A percentile compares a stretch with the other conserved stretches of the same genome.
phyloP scores from a whole-genome alignment of 345 rosid genomes.

The Eucalyptus brandiana region DNA sequence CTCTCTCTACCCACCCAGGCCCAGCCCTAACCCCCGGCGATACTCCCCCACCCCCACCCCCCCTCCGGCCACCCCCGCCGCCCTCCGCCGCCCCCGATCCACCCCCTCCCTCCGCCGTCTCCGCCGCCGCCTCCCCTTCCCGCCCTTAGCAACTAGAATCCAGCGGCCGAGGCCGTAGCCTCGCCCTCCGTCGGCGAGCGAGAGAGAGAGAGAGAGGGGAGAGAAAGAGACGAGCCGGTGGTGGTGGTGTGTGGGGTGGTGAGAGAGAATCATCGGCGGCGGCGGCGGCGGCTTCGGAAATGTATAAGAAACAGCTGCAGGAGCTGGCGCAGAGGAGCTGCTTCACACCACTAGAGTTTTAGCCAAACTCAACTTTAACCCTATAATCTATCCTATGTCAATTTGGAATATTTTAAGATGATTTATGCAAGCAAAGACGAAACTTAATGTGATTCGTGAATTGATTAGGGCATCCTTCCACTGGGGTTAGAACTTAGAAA shows the following conservation, averaged over 20 bases:
- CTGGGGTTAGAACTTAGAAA: background rate
- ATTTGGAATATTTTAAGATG: too few species aligned
- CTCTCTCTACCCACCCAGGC: too few species aligned
- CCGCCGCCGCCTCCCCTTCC: too few species aligned
- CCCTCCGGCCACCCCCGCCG: background rate
- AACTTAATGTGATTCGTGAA: background rate
- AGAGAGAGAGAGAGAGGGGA: background rate
- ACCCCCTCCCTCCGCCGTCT: background rate
- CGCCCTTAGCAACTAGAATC: background rate
- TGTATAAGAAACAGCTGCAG: conserved; percentile 99
- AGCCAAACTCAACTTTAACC: background rate
- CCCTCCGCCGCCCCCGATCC: background rate
- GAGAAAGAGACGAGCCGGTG: background rate
- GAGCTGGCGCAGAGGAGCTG: conserved; percentile 99
- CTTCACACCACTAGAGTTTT: conserved; percentile 7
- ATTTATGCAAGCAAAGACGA: too few species aligned
- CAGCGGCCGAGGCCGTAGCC: background rate
- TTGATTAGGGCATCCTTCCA: background rate
- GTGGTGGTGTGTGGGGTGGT: too few species aligned
- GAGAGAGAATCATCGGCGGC: background rate
- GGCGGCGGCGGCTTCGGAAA: conserved; percentile 9
- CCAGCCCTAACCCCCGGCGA: background rate
- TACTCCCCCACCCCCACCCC: too few species aligned
- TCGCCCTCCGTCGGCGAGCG: background rate
- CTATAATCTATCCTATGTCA: background rate